phyloP scores from a whole-genome alignment of 768 basidiomycete genomes.

The Paxillus ammoniavirescens region DNA sequence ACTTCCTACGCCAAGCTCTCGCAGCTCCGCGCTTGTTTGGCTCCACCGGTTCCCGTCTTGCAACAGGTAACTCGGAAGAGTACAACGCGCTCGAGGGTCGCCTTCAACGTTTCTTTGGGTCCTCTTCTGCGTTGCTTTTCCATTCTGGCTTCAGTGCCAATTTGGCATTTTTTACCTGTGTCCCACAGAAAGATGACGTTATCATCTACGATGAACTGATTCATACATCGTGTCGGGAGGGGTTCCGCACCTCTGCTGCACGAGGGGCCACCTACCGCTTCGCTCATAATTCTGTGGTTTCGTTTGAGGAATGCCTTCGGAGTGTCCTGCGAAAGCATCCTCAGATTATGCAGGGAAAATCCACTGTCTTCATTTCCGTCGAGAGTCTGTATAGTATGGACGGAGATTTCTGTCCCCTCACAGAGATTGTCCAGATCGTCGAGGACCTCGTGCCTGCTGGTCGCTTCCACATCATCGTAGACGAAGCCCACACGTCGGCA shows the following conservation, averaged over 20 bases:
- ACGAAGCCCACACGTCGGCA: constrained; percentile 59
- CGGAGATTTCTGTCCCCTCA: constrained; percentile 50
- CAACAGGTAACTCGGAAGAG: constrained; percentile 36
- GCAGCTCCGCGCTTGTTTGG: constrained; percentile 35
- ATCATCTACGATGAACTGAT: constrained; percentile 53
- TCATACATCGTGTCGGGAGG: constrained; percentile 54
- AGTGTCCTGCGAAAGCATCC: constrained; percentile 21
- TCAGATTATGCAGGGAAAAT: constrained; percentile 21
- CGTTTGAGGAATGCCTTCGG: constrained; percentile 31
- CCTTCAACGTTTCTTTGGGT: constrained; percentile 16
- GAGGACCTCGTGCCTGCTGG: constrained; percentile 36
- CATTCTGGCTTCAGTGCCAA: constrained; percentile 57
- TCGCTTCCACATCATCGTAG: constrained; percentile 46
- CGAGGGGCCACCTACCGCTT: constrained; percentile 32
- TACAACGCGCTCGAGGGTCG: constrained; percentile 11
- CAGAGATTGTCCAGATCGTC: constrained; percentile 38
- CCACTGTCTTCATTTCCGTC: constrained; percentile 47
- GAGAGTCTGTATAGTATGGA: constrained; percentile 65
- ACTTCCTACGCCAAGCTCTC: constrained; percentile 31
- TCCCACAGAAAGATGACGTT: constrained; percentile 46
- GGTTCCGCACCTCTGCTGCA: constrained; percentile 38
- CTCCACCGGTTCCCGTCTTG: constrained; percentile 50
- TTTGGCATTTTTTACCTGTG: constrained; percentile 42
- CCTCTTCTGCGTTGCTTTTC: constrained; percentile 47
- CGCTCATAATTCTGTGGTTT: constrained; percentile 42